A percentile compares a stretch with the other conserved stretches of the same genome.
These are phyloP conservation scores for Agaricus subrufescens DNA, from an alignment of 768 basidiomycete species.

Conservation along the genomic window DNA sequence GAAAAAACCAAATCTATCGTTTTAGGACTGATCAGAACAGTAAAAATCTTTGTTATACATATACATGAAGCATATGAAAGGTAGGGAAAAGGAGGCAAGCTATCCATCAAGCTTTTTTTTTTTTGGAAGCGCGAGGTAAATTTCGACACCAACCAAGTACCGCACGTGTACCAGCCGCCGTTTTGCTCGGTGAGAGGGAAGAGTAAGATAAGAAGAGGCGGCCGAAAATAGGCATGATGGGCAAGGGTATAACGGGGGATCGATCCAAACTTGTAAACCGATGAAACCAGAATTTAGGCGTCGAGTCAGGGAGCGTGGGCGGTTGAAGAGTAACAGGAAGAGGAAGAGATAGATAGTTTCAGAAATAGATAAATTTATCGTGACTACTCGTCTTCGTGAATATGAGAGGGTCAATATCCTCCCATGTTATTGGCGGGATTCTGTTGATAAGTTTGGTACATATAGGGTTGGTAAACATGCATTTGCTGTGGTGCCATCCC, in stretches of 20 bases:
- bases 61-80: conserved; percentile 18
- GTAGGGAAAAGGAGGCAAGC: conserved; percentile 21
- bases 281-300: conserved; percentile 23
- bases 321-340: conserved; percentile 11
- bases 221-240: conserved; percentile 18
- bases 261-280: conserved; percentile 30
- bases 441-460: conserved; percentile 83
- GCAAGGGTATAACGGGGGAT: conserved; percentile 11
- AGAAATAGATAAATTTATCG: conserved; percentile 31
- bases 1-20: conserved; percentile 30
- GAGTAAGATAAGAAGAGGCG: conserved; percentile 18
- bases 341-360: conserved; percentile 16
- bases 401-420: conserved; percentile 48
- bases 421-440: conserved; percentile 57
- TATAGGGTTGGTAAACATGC: conserved; percentile 73
- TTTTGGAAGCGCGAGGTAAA: conserved; percentile 18
- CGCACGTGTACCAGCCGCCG: conserved; percentile 16
- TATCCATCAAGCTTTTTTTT: conserved; percentile 24
- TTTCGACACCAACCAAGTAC: conserved; percentile 31
- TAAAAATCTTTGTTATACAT: conserved; percentile 42
- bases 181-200: conserved; percentile 18
- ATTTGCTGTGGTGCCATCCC: conserved; percentile 55
- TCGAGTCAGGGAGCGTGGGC: conserved; percentile 17
- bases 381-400: conserved; percentile 34
- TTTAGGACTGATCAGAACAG: conserved; percentile 25